A percentile compares a stretch with the other conserved stretches of the same genome.
These are phyloP conservation scores for Fusarium keratoplasticum DNA, from an alignment of 2,329 filamentous ascomycete species.

Conservation along the genomic window DNA sequence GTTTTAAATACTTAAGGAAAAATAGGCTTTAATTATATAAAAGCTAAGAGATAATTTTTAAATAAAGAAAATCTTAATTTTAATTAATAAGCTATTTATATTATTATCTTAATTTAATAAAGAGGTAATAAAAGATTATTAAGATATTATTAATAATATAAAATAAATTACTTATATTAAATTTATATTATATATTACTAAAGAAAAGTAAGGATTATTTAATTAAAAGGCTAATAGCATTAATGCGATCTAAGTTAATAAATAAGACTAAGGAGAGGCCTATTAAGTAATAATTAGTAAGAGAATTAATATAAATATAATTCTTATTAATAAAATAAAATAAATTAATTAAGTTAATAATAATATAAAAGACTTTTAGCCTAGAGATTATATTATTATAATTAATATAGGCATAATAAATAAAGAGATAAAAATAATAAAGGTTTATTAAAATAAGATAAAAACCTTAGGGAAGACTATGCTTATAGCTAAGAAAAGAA, in stretches of 20 bases:
- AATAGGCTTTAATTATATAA: background rate
- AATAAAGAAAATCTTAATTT: background rate
- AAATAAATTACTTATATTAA: background rate
- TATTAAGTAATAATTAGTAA: background rate
- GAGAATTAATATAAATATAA: too few relatives aligned
- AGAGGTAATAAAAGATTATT: background rate
- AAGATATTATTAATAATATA: background rate
- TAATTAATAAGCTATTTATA: background rate
- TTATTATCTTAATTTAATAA: background rate
- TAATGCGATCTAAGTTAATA: background rate
- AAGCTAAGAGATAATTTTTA: background rate
- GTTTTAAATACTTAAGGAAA: background rate
- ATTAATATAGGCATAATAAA: too few relatives aligned
- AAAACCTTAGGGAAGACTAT: accelerated
- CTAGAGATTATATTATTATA: too few relatives aligned
- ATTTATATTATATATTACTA: background rate
- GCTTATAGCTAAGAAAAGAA: too few relatives aligned
- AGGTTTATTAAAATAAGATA: too few relatives aligned
- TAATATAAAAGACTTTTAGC: too few relatives aligned
- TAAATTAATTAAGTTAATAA: too few relatives aligned
- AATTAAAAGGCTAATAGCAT: background rate
- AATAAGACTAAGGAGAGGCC: background rate
- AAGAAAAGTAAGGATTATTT: background rate
- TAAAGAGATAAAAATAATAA: too few relatives aligned
- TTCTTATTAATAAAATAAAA: too few relatives aligned